A percentile compares a stretch with the other conserved stretches of the same genome.
Conservation (phyloP, 495 filamentous ascomycete genomes). For the Xylaria grammica region DNA sequence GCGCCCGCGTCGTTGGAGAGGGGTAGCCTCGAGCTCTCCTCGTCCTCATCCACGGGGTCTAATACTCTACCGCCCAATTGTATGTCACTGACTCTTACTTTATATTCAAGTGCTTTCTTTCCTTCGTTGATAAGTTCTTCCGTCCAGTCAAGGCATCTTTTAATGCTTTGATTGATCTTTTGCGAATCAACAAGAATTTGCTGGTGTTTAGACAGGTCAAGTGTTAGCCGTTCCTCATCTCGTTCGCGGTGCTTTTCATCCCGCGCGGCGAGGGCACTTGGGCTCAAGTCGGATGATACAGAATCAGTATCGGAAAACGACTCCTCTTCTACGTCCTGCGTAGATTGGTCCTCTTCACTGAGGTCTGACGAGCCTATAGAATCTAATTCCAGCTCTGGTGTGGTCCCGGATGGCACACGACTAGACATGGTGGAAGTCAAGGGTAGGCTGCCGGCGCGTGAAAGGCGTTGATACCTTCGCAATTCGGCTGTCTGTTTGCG, state of each 20-base stretch:
- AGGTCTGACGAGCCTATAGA: constrained; percentile 53
- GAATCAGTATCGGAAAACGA: constrained; percentile 45
- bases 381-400: constrained; percentile 33
- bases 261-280: constrained; percentile 48
- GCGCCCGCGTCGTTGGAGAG: constrained; percentile 34
- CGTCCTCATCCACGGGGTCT: constrained; percentile 65
- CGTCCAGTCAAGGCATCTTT: constrained; percentile 82
- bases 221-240: constrained; percentile 78
- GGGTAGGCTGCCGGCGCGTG: constrained; percentile 75
- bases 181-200: constrained; percentile 86
- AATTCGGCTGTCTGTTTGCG: constrained; percentile 89
- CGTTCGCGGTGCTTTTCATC: constrained; percentile 53
- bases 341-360: constrained; percentile 52
- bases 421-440: constrained; percentile 33
- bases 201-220: constrained; percentile 88
- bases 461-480: constrained; percentile 79
- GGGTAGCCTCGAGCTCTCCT: constrained; percentile 35
- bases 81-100: constrained; percentile 76
- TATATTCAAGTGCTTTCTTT: constrained; percentile 82
- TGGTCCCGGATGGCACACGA: constrained; percentile 34
- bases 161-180: constrained; percentile 91
- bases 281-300: constrained; percentile 52
- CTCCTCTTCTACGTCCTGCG: constrained; percentile 44
- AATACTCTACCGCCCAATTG: constrained; percentile 83
- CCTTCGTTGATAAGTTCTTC: constrained; percentile 90